Percentiles rank a stretch among this genome's conserved stretches.
These are phyloP conservation scores for Fereydounia khargensis DNA, from an alignment of 1,284 basidiomycete species.

Conservation along the genomic window DNA sequence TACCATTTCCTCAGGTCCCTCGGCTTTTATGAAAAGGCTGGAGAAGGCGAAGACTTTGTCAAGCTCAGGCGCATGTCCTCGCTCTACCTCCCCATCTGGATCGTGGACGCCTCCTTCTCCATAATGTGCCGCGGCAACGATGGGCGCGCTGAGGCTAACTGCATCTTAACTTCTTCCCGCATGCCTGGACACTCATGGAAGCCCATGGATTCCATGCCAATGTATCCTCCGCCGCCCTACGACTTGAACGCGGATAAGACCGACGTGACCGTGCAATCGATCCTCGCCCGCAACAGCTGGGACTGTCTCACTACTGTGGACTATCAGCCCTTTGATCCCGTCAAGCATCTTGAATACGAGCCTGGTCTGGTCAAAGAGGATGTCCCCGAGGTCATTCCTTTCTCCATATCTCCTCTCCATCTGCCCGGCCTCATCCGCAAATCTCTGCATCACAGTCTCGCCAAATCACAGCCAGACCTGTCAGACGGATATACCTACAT, in stretches of 20 bases:
- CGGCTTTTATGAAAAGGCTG: constrained; percentile 4
- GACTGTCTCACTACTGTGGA: constrained; percentile 21
- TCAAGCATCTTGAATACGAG: constrained; percentile 1
- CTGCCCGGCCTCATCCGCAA: constrained; percentile 21
- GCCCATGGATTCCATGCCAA: constrained; percentile 27
- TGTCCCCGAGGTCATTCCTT: constrained; percentile 21
- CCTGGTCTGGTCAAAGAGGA: constrained; percentile 20
- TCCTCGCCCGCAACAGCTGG: constrained; percentile 2
- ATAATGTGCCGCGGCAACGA: constrained; percentile 31
- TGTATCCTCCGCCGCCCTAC: constrained; percentile 17
- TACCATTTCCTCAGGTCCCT: constrained; percentile 10
- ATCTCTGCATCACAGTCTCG: too few relatives aligned
- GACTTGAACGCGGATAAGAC: constrained; percentile 4
- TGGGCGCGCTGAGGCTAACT: constrained; percentile 20
- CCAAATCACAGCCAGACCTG: too few relatives aligned
- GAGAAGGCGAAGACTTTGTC: constrained; percentile 9
- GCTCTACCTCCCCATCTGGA: constrained; percentile 29
- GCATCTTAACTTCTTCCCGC: constrained; percentile 9
- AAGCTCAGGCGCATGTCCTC: constrained; percentile 18
- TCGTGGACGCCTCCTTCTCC: constrained; percentile 28
- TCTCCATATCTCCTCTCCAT: constrained; percentile 30
- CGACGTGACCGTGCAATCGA: not conserved
- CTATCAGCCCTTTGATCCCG: constrained; percentile 21
- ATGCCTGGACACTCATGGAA: constrained; percentile 33
- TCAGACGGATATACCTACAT: constrained; percentile 17